Conservation (phyloP, 805 yeast species). For the Metschnikowia cerradonensis region DNA sequence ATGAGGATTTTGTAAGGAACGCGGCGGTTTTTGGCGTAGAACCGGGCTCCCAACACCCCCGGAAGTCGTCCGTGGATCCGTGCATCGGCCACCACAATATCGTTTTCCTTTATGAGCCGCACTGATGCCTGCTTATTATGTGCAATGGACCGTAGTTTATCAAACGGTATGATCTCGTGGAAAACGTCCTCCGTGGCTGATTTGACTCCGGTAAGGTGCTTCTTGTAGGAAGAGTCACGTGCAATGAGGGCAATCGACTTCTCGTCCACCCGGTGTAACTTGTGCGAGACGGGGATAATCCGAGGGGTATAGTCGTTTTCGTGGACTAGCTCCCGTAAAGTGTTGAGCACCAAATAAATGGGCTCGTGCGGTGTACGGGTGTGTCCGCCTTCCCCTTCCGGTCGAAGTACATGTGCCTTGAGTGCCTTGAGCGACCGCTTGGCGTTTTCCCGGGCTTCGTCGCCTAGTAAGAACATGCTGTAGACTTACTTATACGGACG, state of each 20-base stretch:
- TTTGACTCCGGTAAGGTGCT: slow-evolving; percentile 43
- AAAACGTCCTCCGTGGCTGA: slow-evolving; percentile 59
- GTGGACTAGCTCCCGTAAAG: slow-evolving; percentile 41
- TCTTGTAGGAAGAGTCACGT: slow-evolving; percentile 68
- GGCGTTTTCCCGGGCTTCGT: slow-evolving; percentile 18
- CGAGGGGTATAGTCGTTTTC: slow-evolving; percentile 52
- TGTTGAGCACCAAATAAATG: slow-evolving; percentile 45
- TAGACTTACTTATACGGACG: not conserved
- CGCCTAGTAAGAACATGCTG: slow-evolving; percentile 17
- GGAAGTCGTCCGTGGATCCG: slow-evolving; percentile 62
- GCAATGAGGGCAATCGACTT: slow-evolving; percentile 59
- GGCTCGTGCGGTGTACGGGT: slow-evolving; percentile 15
- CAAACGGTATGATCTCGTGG: slow-evolving; percentile 56
- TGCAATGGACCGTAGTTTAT: slow-evolving; percentile 48
- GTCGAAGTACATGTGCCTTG: slow-evolving; percentile 10
- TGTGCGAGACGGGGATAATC: slow-evolving; percentile 53
- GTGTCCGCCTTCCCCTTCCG: not conserved
- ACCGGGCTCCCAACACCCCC: slow-evolving; percentile 51
- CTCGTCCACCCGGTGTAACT: slow-evolving; percentile 46
- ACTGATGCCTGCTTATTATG: slow-evolving; percentile 42
- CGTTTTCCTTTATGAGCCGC: slow-evolving; percentile 56
- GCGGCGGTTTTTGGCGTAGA: slow-evolving; percentile 61
- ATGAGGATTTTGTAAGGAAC: slow-evolving; percentile 67
- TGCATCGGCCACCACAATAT: slow-evolving; percentile 64
- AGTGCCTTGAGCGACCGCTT: slow-evolving; percentile 16